Percentiles rank a stretch among this genome's conserved stretches.
These are phyloP conservation scores for Detonula confervacea DNA, from an alignment of 352 stramenopile species.

Conservation along the genomic window DNA sequence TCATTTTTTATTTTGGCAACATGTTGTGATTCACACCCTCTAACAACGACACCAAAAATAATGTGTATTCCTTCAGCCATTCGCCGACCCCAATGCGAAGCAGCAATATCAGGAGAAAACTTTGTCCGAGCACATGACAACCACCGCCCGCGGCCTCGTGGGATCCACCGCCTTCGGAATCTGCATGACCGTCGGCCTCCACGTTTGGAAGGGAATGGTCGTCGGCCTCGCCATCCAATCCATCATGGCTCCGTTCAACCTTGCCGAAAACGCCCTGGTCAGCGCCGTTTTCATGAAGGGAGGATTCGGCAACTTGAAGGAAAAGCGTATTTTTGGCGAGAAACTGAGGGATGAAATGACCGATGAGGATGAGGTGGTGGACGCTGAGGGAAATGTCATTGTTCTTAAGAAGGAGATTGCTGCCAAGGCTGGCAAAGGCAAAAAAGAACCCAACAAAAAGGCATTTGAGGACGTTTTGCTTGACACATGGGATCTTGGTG, in stretches of 20 bases:
- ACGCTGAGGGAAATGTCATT: slow-evolving; percentile 69
- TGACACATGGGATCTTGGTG: slow-evolving; percentile 85
- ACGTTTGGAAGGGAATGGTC: slow-evolving; percentile 85
- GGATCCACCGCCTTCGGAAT: slow-evolving; percentile 77
- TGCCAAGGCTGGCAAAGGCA: slow-evolving; percentile 41
- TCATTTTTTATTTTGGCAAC: not conserved
- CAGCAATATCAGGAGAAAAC: slow-evolving; percentile 78
- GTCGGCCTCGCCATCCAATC: slow-evolving; percentile 85
- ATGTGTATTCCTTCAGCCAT: slow-evolving; percentile 55
- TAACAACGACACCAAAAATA: not conserved
- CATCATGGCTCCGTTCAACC: slow-evolving; percentile 82
- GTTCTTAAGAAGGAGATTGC: slow-evolving; percentile 46
- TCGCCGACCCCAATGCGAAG: slow-evolving; percentile 78
- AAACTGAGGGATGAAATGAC: slow-evolving; percentile 70
- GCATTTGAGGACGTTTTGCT: slow-evolving; percentile 81
- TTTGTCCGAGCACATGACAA: slow-evolving; percentile 59
- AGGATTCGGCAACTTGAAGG: slow-evolving; percentile 47
- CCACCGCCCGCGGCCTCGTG: slow-evolving; percentile 62
- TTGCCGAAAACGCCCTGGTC: slow-evolving; percentile 77
- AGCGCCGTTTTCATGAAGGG: slow-evolving; percentile 63
- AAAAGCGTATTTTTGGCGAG: slow-evolving; percentile 78
- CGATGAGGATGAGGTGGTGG: slow-evolving; percentile 71
- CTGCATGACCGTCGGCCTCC: slow-evolving; percentile 79
- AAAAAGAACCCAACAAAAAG: slow-evolving; percentile 22
- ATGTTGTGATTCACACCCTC: too few relatives aligned